Base-by-base conservation (phyloP, 257 asterid species). In the Verbascum thapsus region DNA sequence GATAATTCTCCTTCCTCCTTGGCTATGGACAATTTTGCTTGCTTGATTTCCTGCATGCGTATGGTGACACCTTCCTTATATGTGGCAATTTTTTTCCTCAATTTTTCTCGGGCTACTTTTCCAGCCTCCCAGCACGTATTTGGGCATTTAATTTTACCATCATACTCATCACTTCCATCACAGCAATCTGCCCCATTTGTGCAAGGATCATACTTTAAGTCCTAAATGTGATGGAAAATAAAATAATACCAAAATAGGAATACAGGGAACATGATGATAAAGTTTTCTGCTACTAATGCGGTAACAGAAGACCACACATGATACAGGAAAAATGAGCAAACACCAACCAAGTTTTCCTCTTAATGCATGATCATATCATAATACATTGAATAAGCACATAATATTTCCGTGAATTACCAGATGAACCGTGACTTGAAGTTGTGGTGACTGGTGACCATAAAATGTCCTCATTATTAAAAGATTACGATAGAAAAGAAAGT, bases 61-160 rank as follows among this genome's bases (percentile, higher is more conserved):
- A 90, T 41, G 59, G 58, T 71, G 45, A 81, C 83, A 72, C 99
- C 99, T 81, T 90, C 86, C 73, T 78, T 70, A 74, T 76, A 87
- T 38, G 83, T 82, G 50, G 83, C 74, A 66, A 94, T 87, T 72
- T 90, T 90, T 76, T 81, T 90, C 86, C 50, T 84, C 85, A 94
- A 74, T 69, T 81, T 90, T 60, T 94, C 95, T 80, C 99, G 75
- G 52, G 96, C 97, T 41, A 71, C 88, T 76, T 84, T 85, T 61
- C 99, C 99, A 67, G 89, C 88, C 77, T 90, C 96, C 97, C 99
- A 94, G 75, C 99, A 94, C 37, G 94, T 83, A 70, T 94, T 87
- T 40, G 76, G 70, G 80, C 99, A 94, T 80, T 82, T 81, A 34
- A 77, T 65, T 64, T 75, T 84, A 30, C 97, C 94, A 76, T 84